Evolutionary conservation across 805 yeast species (phyloP).

Genomic region (Torulaspora maleeae): DNA sequence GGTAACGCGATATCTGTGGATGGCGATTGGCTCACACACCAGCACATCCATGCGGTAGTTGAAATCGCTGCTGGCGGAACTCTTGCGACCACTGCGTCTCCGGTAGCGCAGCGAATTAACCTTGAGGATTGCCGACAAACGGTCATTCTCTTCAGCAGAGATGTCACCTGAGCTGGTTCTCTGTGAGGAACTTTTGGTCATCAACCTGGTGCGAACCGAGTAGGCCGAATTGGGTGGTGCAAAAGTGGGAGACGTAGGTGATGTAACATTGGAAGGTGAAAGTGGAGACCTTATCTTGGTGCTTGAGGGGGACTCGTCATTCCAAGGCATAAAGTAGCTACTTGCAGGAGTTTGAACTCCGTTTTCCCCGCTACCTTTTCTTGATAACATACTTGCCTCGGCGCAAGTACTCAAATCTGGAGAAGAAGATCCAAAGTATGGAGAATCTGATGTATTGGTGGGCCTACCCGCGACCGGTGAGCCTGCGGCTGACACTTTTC

Average conservation of each 20-base stretch:
- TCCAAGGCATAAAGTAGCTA: slow-evolving; percentile 13
- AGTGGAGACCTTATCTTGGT: slow-evolving; percentile 29
- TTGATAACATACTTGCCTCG: slow-evolving; percentile 17
- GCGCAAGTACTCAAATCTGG: slow-evolving; percentile 26
- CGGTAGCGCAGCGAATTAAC: slow-evolving; percentile 27
- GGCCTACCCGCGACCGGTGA: slow-evolving; percentile 23
- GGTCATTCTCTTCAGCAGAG: slow-evolving; percentile 24
- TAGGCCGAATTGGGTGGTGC: slow-evolving; percentile 56
- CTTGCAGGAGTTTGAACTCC: slow-evolving; percentile 7
- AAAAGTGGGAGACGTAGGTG: slow-evolving; percentile 22
- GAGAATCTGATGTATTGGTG: slow-evolving; percentile 23
- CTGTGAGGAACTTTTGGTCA: slow-evolving; percentile 32
- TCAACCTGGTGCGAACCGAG: slow-evolving; percentile 45
- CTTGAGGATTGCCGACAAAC: slow-evolving; percentile 28
- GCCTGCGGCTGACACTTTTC: slow-evolving; percentile 18
- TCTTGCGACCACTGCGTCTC: slow-evolving; percentile 30
- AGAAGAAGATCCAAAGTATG: slow-evolving; percentile 27
- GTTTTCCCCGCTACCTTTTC: slow-evolving; percentile 23
- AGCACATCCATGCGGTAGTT: slow-evolving; percentile 53
- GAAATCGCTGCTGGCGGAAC: slow-evolving; percentile 23
- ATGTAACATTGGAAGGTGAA: slow-evolving; percentile 21
- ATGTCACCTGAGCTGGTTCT: slow-evolving; percentile 23
- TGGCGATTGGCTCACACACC: slow-evolving; percentile 83
- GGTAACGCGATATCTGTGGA: slow-evolving; percentile 63
- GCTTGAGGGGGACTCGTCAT: slow-evolving; percentile 24